A percentile compares a stretch with the other conserved stretches of the same genome.
phyloP scores from a whole-genome alignment of 805 yeast species.

The Wickerhamomyces silvicola region DNA sequence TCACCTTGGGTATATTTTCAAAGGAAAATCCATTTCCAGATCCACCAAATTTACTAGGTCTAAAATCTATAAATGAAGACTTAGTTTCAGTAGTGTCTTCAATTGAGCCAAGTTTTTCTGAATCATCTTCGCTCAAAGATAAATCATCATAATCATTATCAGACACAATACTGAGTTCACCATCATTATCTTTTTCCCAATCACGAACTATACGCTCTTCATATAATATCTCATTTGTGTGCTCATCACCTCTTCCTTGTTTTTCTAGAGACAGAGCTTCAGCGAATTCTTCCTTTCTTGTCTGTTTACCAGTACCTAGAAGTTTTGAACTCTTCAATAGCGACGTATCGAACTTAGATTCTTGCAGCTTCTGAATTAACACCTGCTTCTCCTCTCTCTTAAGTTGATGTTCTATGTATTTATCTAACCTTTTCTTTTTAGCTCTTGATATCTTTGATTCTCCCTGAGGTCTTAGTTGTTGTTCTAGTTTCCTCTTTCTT shows the following conservation, averaged over 20 bases:
- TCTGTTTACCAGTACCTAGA: conserved; percentile 68
- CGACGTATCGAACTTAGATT: conserved; percentile 59
- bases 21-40: conserved; percentile 69
- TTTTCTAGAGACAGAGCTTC: conserved; percentile 71
- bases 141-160: conserved; percentile 17
- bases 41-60: conserved; percentile 58
- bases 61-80: conserved; percentile 59
- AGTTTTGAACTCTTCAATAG: conserved; percentile 65
- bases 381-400: conserved; percentile 82
- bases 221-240: conserved; percentile 55
- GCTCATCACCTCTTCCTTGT: conserved; percentile 63
- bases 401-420: conserved; percentile 86
- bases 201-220: conserved; percentile 61
- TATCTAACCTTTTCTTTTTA: conserved; percentile 76
- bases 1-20: conserved; percentile 43
- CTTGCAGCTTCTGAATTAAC: conserved; percentile 64
- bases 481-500: conserved; percentile 59
- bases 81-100: conserved; percentile 4
- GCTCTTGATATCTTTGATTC: conserved; percentile 66
- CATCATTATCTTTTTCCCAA: conserved; percentile 43
- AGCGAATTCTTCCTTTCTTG: conserved; percentile 61
- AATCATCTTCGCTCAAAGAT: conserved; percentile 22
- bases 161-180: conserved; percentile 13
- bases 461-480: conserved; percentile 48
- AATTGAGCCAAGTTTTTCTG: conserved; percentile 20